phyloP scores from a whole-genome alignment of 2,329 filamentous ascomycete species.

The Graphilbum sp. region DNA sequence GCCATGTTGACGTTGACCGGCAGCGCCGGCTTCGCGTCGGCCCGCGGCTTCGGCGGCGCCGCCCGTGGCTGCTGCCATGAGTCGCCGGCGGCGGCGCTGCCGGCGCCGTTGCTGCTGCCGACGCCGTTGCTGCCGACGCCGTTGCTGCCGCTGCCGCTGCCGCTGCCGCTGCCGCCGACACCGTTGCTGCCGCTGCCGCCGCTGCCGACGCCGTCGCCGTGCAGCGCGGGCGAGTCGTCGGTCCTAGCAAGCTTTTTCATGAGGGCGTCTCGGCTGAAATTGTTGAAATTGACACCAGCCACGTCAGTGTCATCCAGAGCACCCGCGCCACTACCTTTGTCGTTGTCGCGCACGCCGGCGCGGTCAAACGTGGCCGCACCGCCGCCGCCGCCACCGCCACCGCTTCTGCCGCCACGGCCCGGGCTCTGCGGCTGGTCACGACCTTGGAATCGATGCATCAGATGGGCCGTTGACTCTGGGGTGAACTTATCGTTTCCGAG shows the following conservation, averaged over 20 bases:
- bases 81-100: conserved; percentile 22
- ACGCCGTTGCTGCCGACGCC: conserved; percentile 1
- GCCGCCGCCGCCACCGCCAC: conserved; percentile 65
- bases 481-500: conserved; percentile 99
- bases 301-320: conserved; percentile 96
- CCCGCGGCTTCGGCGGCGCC: conserved; percentile 62
- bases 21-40: conserved; percentile 47
- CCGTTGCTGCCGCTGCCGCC: not conserved
- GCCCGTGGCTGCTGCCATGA: conserved; percentile 40
- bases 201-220: conserved; percentile 16
- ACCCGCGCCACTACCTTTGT: conserved; percentile 82
- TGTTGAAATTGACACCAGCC: conserved; percentile 97
- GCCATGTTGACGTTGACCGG: conserved; percentile 71
- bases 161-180: no score
- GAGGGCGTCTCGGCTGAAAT: conserved; percentile 93
- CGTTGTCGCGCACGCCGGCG: conserved; percentile 71
- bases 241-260: conserved; percentile 97
- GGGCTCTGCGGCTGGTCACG: conserved; percentile 41
- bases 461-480: conserved; percentile 84
- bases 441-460: conserved; percentile 81
- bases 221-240: conserved; percentile 42
- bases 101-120: conserved; percentile 7
- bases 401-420: not conserved
- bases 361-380: conserved; percentile 57
- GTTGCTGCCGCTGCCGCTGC: conserved; percentile 23